Evolutionary conservation across 2,329 filamentous ascomycete genomes (phyloP).

Genomic region (Talaromyces sp.): DNA sequence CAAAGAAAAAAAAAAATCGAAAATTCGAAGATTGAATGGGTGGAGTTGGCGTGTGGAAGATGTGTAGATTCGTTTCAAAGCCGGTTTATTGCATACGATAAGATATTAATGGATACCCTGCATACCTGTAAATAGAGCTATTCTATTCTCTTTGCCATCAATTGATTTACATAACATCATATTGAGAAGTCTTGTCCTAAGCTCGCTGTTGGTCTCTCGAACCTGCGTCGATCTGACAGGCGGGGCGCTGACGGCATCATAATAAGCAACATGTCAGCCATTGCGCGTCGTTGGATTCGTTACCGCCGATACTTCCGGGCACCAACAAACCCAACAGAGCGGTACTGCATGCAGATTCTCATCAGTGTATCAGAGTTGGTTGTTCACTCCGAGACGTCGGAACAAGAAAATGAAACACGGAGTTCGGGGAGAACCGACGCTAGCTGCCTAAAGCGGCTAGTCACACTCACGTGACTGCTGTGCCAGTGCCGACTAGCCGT

Average conservation of each 20-base stretch:
- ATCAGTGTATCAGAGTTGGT: neutral
- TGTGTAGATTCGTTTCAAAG: neutral
- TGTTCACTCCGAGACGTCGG: neutral
- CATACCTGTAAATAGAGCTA: neutral
- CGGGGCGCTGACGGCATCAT: too few species aligned
- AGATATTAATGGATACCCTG: neutral
- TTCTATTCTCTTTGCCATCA: neutral
- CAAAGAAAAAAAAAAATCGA: slow-evolving; percentile 72
- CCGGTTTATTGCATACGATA: neutral
- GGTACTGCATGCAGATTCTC: neutral
- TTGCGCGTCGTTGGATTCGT: too few species aligned
- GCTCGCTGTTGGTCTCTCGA: too few species aligned
- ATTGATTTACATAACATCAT: too few species aligned
- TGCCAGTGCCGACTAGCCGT: neutral
- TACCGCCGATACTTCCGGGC: neutral
- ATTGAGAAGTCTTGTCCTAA: neutral
- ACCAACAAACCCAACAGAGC: neutral
- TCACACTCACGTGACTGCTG: neutral
- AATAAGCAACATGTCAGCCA: too few species aligned
- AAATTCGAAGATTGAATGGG: neutral
- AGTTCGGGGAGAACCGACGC: neutral
- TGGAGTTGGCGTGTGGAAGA: neutral
- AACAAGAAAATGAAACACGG: neutral
- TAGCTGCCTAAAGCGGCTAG: neutral
- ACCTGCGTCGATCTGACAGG: too few species aligned